A percentile compares a stretch with the other conserved stretches of the same genome.
Evolutionary conservation across 148 eudicot species (phyloP).

Genomic region (Chenopodium berlandieri): DNA sequence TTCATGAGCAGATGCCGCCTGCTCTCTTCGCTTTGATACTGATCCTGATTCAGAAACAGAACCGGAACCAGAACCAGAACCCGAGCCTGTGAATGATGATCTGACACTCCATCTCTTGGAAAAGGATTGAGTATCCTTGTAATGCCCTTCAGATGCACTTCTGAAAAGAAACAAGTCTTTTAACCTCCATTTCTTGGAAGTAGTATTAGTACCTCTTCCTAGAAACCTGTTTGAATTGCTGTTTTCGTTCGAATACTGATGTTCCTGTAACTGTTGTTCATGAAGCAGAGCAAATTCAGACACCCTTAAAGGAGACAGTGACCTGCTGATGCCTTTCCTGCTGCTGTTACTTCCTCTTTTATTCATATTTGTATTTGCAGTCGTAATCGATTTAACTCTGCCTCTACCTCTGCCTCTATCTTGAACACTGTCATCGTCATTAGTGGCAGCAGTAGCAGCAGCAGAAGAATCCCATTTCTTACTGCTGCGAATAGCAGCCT

Average conservation of each 20-base stretch:
- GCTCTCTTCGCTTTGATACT: constrained; percentile 37
- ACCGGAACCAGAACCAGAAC: background rate
- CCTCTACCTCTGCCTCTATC: constrained; percentile 16
- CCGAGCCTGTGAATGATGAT: constrained; percentile 24
- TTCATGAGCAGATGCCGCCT: constrained; percentile 60
- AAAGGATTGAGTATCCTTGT: constrained; percentile 11
- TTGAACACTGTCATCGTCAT: background rate
- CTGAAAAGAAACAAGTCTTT: constrained; percentile 66
- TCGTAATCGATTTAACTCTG: background rate
- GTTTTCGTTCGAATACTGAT: background rate
- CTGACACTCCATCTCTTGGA: constrained; percentile 39
- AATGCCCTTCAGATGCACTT: constrained; percentile 72
- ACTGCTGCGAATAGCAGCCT: constrained; percentile 19
- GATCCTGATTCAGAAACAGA: constrained; percentile 15
- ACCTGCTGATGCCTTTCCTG: constrained; percentile 34
- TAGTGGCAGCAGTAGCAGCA: background rate
- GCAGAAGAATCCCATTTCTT: background rate
- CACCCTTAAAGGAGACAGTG: constrained; percentile 40
- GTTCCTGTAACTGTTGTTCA: constrained; percentile 8
- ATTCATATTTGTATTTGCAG: background rate
- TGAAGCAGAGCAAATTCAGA: constrained; percentile 37
- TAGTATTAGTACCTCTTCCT: no score
- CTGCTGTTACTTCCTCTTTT: background rate
- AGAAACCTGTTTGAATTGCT: background rate
- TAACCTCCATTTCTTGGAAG: constrained; percentile 51